Evolutionary conservation across 2,329 filamentous ascomycete species (phyloP).

Genomic region (Diaporthe vexans): DNA sequence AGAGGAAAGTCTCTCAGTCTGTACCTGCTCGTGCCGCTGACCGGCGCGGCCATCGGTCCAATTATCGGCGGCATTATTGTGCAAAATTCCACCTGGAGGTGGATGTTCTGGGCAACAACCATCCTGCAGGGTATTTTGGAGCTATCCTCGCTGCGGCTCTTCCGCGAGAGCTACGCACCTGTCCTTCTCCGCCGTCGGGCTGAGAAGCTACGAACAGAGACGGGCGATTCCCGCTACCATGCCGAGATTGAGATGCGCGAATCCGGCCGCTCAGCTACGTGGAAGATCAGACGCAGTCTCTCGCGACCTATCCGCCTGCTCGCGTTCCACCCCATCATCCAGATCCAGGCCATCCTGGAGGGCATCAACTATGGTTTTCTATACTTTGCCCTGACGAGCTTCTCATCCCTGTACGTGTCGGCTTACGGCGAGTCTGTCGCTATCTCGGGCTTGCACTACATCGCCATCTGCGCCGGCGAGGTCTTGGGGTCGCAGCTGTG

Average conservation of each 20-base stretch:
- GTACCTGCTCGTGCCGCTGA: slow-evolving; percentile 56
- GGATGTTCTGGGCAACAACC: slow-evolving; percentile 62
- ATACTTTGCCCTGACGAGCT: slow-evolving; percentile 74
- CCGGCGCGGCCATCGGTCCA: slow-evolving; percentile 56
- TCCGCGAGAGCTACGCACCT: slow-evolving; percentile 56
- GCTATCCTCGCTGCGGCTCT: slow-evolving; percentile 49
- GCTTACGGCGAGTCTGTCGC: slow-evolving; percentile 68
- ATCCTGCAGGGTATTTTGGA: slow-evolving; percentile 56
- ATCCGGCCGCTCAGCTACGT: slow-evolving; percentile 45
- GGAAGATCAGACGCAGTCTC: slow-evolving; percentile 54
- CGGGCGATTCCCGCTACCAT: slow-evolving; percentile 46
- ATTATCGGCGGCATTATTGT: slow-evolving; percentile 58
- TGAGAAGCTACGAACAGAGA: slow-evolving; percentile 12
- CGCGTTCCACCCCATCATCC: slow-evolving; percentile 71
- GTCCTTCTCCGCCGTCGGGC: slow-evolving; percentile 48
- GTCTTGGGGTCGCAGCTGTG: slow-evolving; percentile 66
- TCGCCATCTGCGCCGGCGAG: slow-evolving; percentile 74
- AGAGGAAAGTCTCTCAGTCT: slow-evolving; percentile 57
- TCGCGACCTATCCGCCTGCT: slow-evolving; percentile 70
- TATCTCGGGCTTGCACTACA: slow-evolving; percentile 75
- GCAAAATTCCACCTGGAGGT: slow-evolving; percentile 55
- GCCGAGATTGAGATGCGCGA: slow-evolving; percentile 56
- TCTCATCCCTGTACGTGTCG: slow-evolving; percentile 66
- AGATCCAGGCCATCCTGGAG: slow-evolving; percentile 67
- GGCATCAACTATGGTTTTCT: slow-evolving; percentile 73